Evolutionary conservation across 2,329 filamentous ascomycete species (phyloP), one percentile per base, ranked within the genome.

Genomic region (Xylaria sp.): DNA sequence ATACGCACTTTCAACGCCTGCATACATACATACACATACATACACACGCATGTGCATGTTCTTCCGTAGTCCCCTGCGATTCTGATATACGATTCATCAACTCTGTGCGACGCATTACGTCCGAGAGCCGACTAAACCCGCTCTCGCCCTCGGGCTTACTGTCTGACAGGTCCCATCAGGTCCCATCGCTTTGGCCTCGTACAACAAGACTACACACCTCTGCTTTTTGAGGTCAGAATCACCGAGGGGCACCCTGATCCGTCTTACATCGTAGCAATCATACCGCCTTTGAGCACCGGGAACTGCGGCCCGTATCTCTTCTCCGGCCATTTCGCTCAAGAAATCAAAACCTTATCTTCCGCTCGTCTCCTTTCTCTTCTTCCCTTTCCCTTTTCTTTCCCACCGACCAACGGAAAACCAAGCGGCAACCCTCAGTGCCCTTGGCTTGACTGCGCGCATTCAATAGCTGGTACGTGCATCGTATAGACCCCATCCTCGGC

Each of bases 61-160:
- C 52, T 48, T 42, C 50, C 42, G 45, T n/a, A n/a, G n/a, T n/a
- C n/a, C 47, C 40, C 4, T 49, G n/a, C 24, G 52, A 54, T 56
- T 59, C 56, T 56, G 61, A 58, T 59, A 61, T 56, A 56, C 59
- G 59, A 61, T 50, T 37, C 29, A 53, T 59, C 55, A 60, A 54
- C 49, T 57, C 51, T 53, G 62, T 66, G 60, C 54, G 49, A 65
- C 63, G 51, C 53, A 43, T 50, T 54, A 57, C 41, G 44, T 53
- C 53, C 39, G 45, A 61, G 54, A 60, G 54, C 64, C 60, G 59
- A 63, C 47, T 54, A 61, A 61, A 63, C 51, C 65, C 64, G 59
- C 51, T 21, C 54, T 53, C 43, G 53, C 56, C 60, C 56, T 54
- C 57, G 52, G 54, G 45, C 54, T 62, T 61, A 53, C 57, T 54